These are phyloP conservation scores for Petunia hybrid DNA, from an alignment of 305 asterid genomes.

Conservation along the genomic window DNA sequence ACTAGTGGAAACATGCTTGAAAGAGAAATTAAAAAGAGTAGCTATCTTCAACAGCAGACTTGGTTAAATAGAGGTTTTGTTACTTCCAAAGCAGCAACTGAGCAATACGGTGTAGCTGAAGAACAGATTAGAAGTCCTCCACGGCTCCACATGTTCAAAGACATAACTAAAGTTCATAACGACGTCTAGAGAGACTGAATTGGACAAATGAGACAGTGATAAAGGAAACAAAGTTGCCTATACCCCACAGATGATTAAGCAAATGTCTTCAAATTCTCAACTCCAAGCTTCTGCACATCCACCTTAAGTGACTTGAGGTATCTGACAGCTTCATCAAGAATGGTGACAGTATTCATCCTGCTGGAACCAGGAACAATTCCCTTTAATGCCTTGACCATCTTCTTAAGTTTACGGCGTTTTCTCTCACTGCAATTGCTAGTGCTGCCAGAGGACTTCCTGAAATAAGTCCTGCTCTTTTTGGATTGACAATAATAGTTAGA, in stretches of 20 bases:
- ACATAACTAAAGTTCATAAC: neutral
- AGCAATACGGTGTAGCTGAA: neutral
- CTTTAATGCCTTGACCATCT: slow-evolving; percentile 70
- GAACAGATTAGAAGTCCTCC: neutral
- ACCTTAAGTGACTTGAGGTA: slow-evolving; percentile 80
- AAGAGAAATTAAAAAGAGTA: slow-evolving; percentile 21
- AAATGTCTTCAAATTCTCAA: slow-evolving; percentile 39
- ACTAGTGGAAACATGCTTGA: slow-evolving; percentile 24
- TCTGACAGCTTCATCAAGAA: slow-evolving; percentile 83
- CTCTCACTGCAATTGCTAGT: slow-evolving; percentile 41
- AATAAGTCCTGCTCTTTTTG: slow-evolving; percentile 47
- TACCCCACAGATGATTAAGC: slow-evolving; percentile 2
- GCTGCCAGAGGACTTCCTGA: slow-evolving; percentile 41
- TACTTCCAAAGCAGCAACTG: neutral
- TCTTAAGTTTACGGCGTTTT: slow-evolving; percentile 60
- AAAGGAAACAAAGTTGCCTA: neutral
- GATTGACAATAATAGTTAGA: slow-evolving; percentile 59
- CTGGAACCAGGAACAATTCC: slow-evolving; percentile 76
- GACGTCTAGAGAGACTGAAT: neutral
- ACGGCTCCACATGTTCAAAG: neutral
- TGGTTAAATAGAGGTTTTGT: neutral
- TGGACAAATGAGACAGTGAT: neutral
- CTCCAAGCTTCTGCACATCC: slow-evolving; percentile 74
- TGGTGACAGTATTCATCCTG: slow-evolving; percentile 66
- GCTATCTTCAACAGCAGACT: slow-evolving; percentile 13